Base-by-base conservation (phyloP, 2,329 filamentous ascomycete genomes). In the Talaromyces sp. region DNA sequence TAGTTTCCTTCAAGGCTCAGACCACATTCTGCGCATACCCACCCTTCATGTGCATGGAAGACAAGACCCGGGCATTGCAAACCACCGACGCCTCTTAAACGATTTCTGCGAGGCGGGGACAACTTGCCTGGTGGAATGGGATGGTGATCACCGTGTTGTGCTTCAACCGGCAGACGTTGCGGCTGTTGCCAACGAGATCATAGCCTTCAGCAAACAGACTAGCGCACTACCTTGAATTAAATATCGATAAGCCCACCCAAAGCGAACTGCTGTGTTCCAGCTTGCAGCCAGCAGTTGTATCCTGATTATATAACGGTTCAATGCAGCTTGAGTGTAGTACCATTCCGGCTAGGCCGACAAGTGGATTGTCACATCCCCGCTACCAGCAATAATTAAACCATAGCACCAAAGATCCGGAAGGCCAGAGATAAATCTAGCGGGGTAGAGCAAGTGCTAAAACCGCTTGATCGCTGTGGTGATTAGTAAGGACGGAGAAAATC, bases 41-140 rank as follows among this genome's bases (percentile, higher is more conserved):
- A 90, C 88, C 0, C 74, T 91, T 5, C 89, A 91, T 77, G 87
- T 91, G 1, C 88, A 91, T 76, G 89, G 89, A 0, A 69, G 87
- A 67, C 78, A 79, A 19, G 87, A 90, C 75, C 80, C 83, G 0
- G 87, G 87, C 0, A 71, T 92, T 27, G 77, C 84, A 65, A 75
- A 85, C 52, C 89, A 91, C 72, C 77, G 82, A 63, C 78, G 82
- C 72, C 71, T 89, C 69, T 72, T 87, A 60, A 74, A 84, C 9
- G 76, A 84, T 60, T 92, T 88, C 73, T 90, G 87, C 72, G 81
- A 85, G 59, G 72, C 79, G 10, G 82, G 80, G 0, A 85, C 78
- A 2, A 78, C 83, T 6, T 82, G 76, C 45, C 67, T 92, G 54
- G 74, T 93, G 1, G 88, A 92, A 74, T 93, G 90, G 91, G 84